phyloP scores from a whole-genome alignment of 805 yeast genomes.

The Lipomyces spencermartinsiae region DNA sequence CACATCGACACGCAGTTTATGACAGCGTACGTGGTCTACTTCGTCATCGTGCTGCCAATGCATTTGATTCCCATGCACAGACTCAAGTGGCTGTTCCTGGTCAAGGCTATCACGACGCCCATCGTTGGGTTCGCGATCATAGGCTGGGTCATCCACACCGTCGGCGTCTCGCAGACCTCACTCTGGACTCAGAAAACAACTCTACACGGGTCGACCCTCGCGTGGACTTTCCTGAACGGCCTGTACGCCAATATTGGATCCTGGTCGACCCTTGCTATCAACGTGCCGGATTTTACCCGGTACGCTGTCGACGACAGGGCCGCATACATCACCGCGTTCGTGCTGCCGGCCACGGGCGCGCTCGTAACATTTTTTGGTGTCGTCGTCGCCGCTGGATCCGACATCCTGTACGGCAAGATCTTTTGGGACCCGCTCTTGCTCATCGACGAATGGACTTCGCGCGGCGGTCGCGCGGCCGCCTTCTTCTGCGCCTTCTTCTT shows the following conservation, averaged over 20 bases:
- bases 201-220: slow-evolving; percentile 23
- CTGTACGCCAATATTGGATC: slow-evolving; percentile 24
- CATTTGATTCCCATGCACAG: slow-evolving; percentile 82
- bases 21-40: slow-evolving; percentile 78
- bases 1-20: slow-evolving; percentile 57
- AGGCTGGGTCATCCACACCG: slow-evolving; percentile 66
- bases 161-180: not conserved
- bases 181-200: slow-evolving; percentile 19
- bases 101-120: slow-evolving; percentile 69
- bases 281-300: slow-evolving; percentile 44
- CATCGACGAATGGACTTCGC: slow-evolving; percentile 25
- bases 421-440: slow-evolving; percentile 32
- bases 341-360: slow-evolving; percentile 16
- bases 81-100: slow-evolving; percentile 81
- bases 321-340: slow-evolving; percentile 10
- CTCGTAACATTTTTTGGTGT: slow-evolving; percentile 27
- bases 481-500: slow-evolving; percentile 49
- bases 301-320: slow-evolving; percentile 51
- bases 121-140: slow-evolving; percentile 82
- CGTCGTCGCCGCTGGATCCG: slow-evolving; percentile 29
- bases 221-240: slow-evolving; percentile 22
- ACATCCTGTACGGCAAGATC: slow-evolving; percentile 23
- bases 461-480: slow-evolving; percentile 32
- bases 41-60: slow-evolving; percentile 80
- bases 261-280: slow-evolving; percentile 23